Conservation (phyloP, 768 basidiomycete genomes). For the Pisolithus microcarpus region DNA sequence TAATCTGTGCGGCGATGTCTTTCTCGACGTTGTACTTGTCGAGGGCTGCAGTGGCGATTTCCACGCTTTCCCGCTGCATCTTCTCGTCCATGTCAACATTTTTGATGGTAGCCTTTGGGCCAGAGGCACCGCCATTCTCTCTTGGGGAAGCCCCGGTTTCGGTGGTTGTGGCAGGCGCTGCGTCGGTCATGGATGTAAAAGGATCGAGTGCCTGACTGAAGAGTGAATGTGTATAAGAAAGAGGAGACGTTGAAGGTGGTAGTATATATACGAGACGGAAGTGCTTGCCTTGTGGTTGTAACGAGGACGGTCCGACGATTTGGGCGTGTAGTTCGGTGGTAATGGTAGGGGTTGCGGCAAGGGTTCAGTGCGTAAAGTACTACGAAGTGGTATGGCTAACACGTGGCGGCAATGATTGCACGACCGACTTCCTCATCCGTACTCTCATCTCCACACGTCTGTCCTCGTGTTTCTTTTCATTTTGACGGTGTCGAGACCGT, state of each 20-base stretch:
- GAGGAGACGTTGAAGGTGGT: not conserved
- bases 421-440: too few relatives aligned
- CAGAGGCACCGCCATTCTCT: slow-evolving; percentile 30
- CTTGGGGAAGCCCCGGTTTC: slow-evolving; percentile 42
- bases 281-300: slow-evolving; percentile 22
- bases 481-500: not conserved
- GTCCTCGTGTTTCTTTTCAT: not conserved
- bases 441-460: too few relatives aligned
- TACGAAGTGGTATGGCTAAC: slow-evolving; percentile 1
- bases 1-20: slow-evolving; percentile 96
- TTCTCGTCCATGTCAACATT: slow-evolving; percentile 96
- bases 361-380: slow-evolving; percentile 8
- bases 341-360: slow-evolving; percentile 9
- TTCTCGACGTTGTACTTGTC: slow-evolving; percentile 94
- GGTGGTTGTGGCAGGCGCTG: slow-evolving; percentile 45
- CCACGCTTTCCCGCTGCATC: slow-evolving; percentile 92
- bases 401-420: too few relatives aligned
- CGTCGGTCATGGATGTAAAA: slow-evolving; percentile 35
- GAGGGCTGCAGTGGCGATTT: slow-evolving; percentile 77
- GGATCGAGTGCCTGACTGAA: not conserved
- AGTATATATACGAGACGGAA: slow-evolving; percentile 20
- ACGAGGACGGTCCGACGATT: slow-evolving; percentile 9
- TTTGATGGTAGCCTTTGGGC: slow-evolving; percentile 87
- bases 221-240: not conserved
- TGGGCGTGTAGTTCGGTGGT: slow-evolving; percentile 10